Percentiles rank a stretch among this genome's conserved stretches.
Evolutionary conservation across 306 rosid genomes (phyloP).

Genomic region (Herpetospermum pedunculosum): DNA sequence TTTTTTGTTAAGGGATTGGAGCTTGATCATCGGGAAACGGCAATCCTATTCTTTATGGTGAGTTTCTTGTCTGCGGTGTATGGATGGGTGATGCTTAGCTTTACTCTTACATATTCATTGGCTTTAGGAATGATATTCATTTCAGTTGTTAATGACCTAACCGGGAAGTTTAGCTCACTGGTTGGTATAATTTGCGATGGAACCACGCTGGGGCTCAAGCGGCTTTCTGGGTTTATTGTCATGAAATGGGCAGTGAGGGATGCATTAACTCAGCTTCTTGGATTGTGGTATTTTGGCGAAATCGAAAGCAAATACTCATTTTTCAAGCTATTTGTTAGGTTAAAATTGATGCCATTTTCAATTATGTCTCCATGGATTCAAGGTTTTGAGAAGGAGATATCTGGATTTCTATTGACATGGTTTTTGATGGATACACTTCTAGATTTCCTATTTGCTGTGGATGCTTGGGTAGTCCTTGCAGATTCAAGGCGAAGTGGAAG

Average conservation of each 20-base stretch:
- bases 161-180: constrained; percentile 55
- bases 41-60: constrained; percentile 49
- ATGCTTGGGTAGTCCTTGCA: constrained; percentile 86
- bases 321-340: constrained; percentile 79
- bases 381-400: constrained; percentile 78
- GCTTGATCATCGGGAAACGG: constrained; percentile 59
- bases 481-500: constrained; percentile 72
- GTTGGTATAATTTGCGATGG: constrained; percentile 59
- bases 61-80: constrained; percentile 63
- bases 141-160: constrained; percentile 49
- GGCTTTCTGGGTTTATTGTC: constrained; percentile 79
- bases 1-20: constrained; percentile 57
- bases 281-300: constrained; percentile 85
- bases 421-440: constrained; percentile 54
- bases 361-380: constrained; percentile 77
- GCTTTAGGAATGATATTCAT: constrained; percentile 70
- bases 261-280: constrained; percentile 87
- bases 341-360: constrained; percentile 92
- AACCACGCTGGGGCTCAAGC: constrained; percentile 65
- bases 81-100: constrained; percentile 74
- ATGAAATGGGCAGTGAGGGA: constrained; percentile 97
- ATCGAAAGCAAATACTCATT: constrained; percentile 85
- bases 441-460: constrained; percentile 59
- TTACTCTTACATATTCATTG: constrained; percentile 67
- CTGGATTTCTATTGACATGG: constrained; percentile 70